A percentile compares a stretch with the other conserved stretches of the same genome.
Conservation (phyloP, 2,329 filamentous ascomycete genomes). For the Cercospora sojina region DNA sequence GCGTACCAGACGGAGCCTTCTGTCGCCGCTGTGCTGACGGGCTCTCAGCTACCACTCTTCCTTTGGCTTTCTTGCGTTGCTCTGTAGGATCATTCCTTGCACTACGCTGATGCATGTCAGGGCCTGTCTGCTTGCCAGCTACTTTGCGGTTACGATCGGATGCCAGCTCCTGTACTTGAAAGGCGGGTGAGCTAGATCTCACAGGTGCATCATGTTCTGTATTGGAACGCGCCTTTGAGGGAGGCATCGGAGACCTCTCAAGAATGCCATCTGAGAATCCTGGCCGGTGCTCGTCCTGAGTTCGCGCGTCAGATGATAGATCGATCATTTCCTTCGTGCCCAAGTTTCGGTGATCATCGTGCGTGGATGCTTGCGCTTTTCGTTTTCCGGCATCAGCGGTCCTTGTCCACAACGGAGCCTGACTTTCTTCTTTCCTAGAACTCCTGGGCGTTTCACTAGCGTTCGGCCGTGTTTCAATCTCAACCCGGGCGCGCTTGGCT, state of each 20-base stretch:
- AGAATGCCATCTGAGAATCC: slow-evolving; percentile 32
- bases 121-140: background rate
- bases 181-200: slow-evolving; percentile 40
- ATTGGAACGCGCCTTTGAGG: slow-evolving; percentile 4
- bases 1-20: background rate
- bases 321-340: slow-evolving; percentile 39
- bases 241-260: slow-evolving; percentile 27
- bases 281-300: slow-evolving; percentile 29
- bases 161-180: slow-evolving; percentile 21
- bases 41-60: background rate
- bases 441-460: background rate
- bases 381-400: slow-evolving; percentile 31
- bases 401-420: slow-evolving; percentile 30
- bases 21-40: background rate
- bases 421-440: slow-evolving; percentile 15
- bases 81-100: background rate
- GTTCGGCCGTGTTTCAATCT: slow-evolving; percentile 21
- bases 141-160: background rate
- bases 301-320: slow-evolving; percentile 30
- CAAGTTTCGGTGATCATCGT: slow-evolving; percentile 25
- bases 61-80: background rate
- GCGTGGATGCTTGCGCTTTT: slow-evolving; percentile 21
- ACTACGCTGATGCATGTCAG: background rate
- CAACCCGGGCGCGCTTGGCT: slow-evolving; percentile 43
- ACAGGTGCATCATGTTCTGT: background rate